Evolutionary conservation across 805 yeast species (phyloP).

Genomic region (Ogataea populi-albae): DNA sequence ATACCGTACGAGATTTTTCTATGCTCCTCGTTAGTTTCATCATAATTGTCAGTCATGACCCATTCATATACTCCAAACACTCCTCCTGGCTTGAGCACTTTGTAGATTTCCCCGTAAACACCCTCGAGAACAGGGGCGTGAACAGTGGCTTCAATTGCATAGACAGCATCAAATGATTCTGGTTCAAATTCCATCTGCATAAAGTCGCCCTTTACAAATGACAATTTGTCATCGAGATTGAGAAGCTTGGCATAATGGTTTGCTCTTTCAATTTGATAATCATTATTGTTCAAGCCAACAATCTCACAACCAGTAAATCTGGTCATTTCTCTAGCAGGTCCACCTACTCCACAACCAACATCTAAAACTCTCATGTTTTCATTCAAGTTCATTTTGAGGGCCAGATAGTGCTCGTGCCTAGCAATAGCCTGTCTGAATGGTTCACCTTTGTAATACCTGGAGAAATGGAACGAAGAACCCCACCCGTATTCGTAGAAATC

Average conservation of each 20-base stretch:
- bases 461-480: constrained; percentile 98
- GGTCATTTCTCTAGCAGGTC: constrained; percentile 95
- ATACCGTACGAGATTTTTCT: constrained; percentile 95
- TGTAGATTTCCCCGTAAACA: constrained; percentile 90
- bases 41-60: constrained; percentile 96
- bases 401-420: constrained; percentile 94
- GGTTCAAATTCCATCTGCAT: constrained; percentile 98
- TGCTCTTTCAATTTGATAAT: constrained; percentile 93
- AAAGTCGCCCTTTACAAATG: constrained; percentile 94
- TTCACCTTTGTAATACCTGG: constrained; percentile 91
- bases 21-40: constrained; percentile 82
- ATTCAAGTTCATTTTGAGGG: constrained; percentile 75
- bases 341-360: constrained; percentile 99
- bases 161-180: constrained; percentile 90
- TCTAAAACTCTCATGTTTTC: constrained; percentile 87
- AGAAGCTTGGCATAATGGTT: constrained; percentile 68
- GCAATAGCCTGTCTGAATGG: constrained; percentile 93
- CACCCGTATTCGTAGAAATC: constrained; percentile 99
- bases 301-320: constrained; percentile 85
- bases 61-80: constrained; percentile 97
- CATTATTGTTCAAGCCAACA: constrained; percentile 94
- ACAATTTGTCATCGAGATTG: constrained; percentile 68
- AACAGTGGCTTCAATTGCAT: constrained; percentile 97
- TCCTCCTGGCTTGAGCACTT: constrained; percentile 97
- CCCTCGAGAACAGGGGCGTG: constrained; percentile 97